A percentile compares a stretch with the other conserved stretches of the same genome.
phyloP scores from a whole-genome alignment of 2,329 filamentous ascomycete genomes.

The Madurella fahalii region DNA sequence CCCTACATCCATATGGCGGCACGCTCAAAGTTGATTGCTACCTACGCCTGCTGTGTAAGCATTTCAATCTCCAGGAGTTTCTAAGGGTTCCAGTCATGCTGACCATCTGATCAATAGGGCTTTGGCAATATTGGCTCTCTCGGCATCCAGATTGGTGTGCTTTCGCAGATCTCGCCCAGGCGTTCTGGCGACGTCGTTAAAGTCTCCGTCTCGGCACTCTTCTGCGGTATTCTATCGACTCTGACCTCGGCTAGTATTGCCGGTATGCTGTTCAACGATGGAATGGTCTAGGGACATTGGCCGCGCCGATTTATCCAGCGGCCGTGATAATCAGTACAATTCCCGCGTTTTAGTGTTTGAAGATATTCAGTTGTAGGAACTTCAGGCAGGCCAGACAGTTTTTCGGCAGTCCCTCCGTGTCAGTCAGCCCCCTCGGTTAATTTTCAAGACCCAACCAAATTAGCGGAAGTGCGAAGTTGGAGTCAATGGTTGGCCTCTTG shows the following conservation, averaged over 20 bases:
- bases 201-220: slow-evolving; percentile 71
- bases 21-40: slow-evolving; percentile 76
- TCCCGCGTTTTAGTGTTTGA: too few relatives aligned
- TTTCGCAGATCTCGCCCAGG: slow-evolving; percentile 73
- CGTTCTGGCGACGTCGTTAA: slow-evolving; percentile 70
- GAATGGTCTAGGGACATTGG: slow-evolving; percentile 9
- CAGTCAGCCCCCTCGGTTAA: too few relatives aligned
- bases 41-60: slow-evolving; percentile 71
- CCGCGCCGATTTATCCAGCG: too few relatives aligned
- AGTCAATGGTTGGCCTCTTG: too few relatives aligned
- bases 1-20: slow-evolving; percentile 57
- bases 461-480: too few relatives aligned
- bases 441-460: too few relatives aligned
- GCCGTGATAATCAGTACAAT: too few relatives aligned
- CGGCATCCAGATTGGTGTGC: slow-evolving; percentile 84
- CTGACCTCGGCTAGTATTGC: slow-evolving; percentile 75
- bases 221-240: slow-evolving; percentile 75
- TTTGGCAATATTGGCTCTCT: slow-evolving; percentile 86
- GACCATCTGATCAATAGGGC: slow-evolving; percentile 35
- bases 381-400: too few relatives aligned
- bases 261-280: slow-evolving; percentile 54
- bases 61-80: slow-evolving; percentile 35
- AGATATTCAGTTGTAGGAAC: too few relatives aligned
- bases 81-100: slow-evolving; percentile 17
- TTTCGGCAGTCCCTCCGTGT: too few relatives aligned